Base-by-base conservation (phyloP, 2,329 filamentous ascomycete species). In the Meredithiella fracta region DNA sequence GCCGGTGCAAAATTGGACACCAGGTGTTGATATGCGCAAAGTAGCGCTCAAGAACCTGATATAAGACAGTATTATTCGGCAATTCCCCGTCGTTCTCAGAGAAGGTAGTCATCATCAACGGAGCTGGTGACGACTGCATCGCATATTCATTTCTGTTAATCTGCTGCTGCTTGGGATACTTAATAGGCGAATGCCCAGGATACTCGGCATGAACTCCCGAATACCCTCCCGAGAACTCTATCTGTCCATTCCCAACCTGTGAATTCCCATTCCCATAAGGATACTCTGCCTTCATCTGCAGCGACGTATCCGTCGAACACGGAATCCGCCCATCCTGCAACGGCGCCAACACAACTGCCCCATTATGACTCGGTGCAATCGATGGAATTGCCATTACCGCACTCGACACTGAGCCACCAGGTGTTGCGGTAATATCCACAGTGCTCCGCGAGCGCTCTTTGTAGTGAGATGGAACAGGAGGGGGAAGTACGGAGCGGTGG, bases 1-100 rank as follows among this genome's bases (percentile, higher is more conserved):
- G 82, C 22, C 87, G 80, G 67, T 95, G 87, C n/a, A 95, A 72
- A 23, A 95, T 92, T 0, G 90, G 89, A 65, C 88, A 94, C 83
- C 85, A 89, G 0, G 83, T 84, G 63, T 88, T 87, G 65, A 88
- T 79, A 63, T 88, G 81, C 60, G 86, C 85, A 63, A 89, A 89
- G 65, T 86, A 89, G 0, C 88, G 72, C 62, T 88, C 84, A 5
- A 84, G 83, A 9, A 89, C 68, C 1, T 80, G 76, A 62, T 87
- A 88, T 0, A 88, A 69, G 4, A 88, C 69, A 63, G 87, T 83
- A 62, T 87, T 86, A 1, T 84, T 84, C 1, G 85, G 85, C 26
- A 89, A 74, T 57, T 85, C 83, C 53, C 82, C 76, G 62, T 86
- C 82, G 2, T 34, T 25, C 20, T 51, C 44, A 8, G 31, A 20